Evolutionary conservation across 1,139 yeast genomes (phyloP).

Genomic region (Blastobotrys proliferans): DNA sequence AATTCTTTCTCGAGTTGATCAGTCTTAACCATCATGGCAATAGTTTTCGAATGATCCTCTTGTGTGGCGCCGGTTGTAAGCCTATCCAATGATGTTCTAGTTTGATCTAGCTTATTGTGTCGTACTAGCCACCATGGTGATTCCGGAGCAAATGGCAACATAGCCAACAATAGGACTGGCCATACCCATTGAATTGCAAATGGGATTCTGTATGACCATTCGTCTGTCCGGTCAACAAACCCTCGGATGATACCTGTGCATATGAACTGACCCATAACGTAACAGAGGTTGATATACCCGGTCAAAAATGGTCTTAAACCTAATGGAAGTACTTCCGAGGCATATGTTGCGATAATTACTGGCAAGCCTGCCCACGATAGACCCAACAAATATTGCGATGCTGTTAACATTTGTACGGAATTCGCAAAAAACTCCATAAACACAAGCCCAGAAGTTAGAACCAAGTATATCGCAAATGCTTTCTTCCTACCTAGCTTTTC

Average conservation of each 20-base stretch:
- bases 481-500: constrained; percentile 39
- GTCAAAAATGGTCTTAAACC: constrained; percentile 42
- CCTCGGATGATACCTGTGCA: constrained; percentile 20
- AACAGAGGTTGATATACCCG: constrained; percentile 39
- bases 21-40: constrained; percentile 43
- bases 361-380: constrained; percentile 46
- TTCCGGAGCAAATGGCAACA: constrained; percentile 49
- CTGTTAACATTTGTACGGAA: constrained; percentile 34
- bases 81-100: constrained; percentile 9
- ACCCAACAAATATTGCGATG: constrained; percentile 42
- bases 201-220: constrained; percentile 42
- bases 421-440: constrained; percentile 39
- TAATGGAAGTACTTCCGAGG: constrained; percentile 46
- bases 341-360: constrained; percentile 43
- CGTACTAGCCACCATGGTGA: constrained; percentile 54
- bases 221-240: neutral
- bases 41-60: constrained; percentile 28
- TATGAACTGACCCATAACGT: constrained; percentile 43
- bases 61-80: constrained; percentile 25
- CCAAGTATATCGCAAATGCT: constrained; percentile 37
- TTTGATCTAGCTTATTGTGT: constrained; percentile 34
- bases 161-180: constrained; percentile 53
- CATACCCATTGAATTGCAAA: constrained; percentile 58
- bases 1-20: constrained; percentile 41
- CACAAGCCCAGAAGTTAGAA: constrained; percentile 35